phyloP scores from a whole-genome alignment of 2,329 filamentous ascomycete genomes.

The Blastomyces gilchristii region DNA sequence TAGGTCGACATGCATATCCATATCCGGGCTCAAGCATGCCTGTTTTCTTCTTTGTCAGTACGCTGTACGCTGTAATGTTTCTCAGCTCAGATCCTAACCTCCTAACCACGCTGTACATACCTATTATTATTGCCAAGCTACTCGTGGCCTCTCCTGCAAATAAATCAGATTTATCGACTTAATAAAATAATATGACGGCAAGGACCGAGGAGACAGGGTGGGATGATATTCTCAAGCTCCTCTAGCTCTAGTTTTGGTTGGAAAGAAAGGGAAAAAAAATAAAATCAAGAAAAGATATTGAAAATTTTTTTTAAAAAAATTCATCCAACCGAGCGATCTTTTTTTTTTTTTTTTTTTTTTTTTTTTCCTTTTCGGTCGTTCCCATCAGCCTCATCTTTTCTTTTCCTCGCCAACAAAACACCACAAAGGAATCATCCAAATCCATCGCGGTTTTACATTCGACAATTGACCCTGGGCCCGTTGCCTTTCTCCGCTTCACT shows the following conservation, averaged over 20 bases:
- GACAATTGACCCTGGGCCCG: neutral
- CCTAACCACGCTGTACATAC: neutral
- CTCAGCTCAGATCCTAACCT: neutral
- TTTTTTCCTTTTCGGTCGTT: no score
- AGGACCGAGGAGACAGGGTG: neutral
- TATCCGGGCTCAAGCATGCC: neutral
- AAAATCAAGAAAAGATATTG: neutral
- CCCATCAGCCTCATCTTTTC: conserved; percentile 6
- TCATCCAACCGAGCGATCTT: no score
- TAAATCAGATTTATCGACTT: neutral
- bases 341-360: no score
- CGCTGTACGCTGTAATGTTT: neutral
- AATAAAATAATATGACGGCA: neutral
- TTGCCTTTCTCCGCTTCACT: neutral
- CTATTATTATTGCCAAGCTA: neutral
- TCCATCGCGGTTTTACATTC: neutral
- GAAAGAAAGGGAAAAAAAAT: neutral
- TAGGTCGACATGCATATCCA: conserved; percentile 9
- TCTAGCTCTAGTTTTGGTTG: neutral
- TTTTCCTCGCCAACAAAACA: neutral
- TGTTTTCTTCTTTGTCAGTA: neutral
- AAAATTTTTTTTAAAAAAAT: neutral
- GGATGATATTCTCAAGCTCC: neutral
- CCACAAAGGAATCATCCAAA: neutral
- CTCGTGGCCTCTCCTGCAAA: conserved; percentile 3